Evolutionary conservation across 2,329 filamentous ascomycete species (phyloP).

Genomic region (Mollisia scopiformis): DNA sequence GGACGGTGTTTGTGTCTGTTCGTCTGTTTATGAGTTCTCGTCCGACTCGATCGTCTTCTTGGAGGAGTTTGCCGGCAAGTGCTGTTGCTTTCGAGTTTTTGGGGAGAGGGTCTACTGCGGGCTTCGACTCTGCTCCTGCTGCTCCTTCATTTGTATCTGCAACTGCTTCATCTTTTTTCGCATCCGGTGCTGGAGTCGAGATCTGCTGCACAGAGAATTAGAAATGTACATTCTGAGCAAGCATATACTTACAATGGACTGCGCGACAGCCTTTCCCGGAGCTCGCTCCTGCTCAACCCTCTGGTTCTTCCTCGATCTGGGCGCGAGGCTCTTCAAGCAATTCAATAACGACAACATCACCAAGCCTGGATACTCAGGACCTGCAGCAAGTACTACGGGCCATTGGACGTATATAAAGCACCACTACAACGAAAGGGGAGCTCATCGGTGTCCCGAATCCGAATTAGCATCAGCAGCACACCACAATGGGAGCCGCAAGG

Average conservation of each 20-base stretch:
- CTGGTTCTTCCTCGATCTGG: neutral
- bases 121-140: neutral
- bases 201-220: neutral
- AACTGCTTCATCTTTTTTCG: neutral
- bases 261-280: neutral
- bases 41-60: neutral
- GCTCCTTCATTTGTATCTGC: neutral
- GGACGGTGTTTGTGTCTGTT: neutral
- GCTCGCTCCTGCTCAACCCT: neutral
- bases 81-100: neutral
- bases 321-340: neutral
- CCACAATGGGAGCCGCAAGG: slow-evolving; percentile 1
- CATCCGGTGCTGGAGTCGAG: neutral
- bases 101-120: neutral
- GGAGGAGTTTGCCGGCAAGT: neutral
- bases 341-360: neutral
- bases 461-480: neutral
- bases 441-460: slow-evolving; percentile 4
- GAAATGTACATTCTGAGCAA: neutral
- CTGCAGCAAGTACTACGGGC: neutral
- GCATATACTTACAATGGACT: neutral
- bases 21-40: too few relatives aligned
- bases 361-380: neutral
- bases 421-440: neutral
- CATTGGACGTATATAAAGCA: slow-evolving; percentile 4